A percentile compares a stretch with the other conserved stretches of the same genome.
Evolutionary conservation across 768 basidiomycete genomes (phyloP).

Genomic region (Scleroderma citrinum): DNA sequence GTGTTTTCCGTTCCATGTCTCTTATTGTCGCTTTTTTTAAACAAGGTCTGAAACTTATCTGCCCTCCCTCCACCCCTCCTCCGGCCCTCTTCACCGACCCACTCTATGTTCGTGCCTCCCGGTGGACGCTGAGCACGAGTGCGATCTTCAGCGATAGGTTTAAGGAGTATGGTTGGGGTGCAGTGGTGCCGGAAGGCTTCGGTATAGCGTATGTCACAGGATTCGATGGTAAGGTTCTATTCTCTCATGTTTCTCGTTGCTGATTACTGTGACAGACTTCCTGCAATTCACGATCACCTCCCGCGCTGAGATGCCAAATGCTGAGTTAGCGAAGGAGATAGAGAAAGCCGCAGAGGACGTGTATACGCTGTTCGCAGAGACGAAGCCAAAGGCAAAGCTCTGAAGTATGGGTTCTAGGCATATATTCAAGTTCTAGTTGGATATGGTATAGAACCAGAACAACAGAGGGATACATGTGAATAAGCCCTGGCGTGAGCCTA

Average conservation of each 20-base stretch:
- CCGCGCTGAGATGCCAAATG: conserved; percentile 77
- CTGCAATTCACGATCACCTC: conserved; percentile 88
- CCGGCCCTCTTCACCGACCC: conserved; percentile 76
- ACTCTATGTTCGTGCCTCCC: conserved; percentile 59
- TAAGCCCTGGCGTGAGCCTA: too few species aligned
- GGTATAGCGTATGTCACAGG: conserved; percentile 96
- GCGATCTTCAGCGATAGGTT: conserved; percentile 85
- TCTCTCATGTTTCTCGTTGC: not conserved
- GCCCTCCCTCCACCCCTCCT: conserved; percentile 54
- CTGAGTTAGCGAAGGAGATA: conserved; percentile 67
- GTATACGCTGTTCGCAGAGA: conserved; percentile 45
- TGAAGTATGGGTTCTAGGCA: conserved; percentile 5
- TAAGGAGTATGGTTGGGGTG: conserved; percentile 88
- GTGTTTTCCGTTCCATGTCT: not conserved
- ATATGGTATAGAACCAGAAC: too few species aligned
- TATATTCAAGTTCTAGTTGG: too few species aligned
- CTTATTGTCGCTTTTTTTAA: not conserved
- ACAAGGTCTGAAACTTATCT: conserved; percentile 64
- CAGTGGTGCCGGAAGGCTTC: conserved; percentile 91
- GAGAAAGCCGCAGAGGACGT: conserved; percentile 60
- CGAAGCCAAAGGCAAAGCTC: conserved; percentile 11
- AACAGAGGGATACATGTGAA: too few species aligned
- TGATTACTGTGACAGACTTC: conserved; percentile 43
- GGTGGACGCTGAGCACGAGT: conserved; percentile 90
- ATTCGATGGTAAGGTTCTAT: conserved; percentile 53